Percentiles rank a stretch among this genome's conserved stretches.
These are phyloP conservation scores for Lipomyces mesembrius DNA, from an alignment of 805 yeast species.

Conservation along the genomic window DNA sequence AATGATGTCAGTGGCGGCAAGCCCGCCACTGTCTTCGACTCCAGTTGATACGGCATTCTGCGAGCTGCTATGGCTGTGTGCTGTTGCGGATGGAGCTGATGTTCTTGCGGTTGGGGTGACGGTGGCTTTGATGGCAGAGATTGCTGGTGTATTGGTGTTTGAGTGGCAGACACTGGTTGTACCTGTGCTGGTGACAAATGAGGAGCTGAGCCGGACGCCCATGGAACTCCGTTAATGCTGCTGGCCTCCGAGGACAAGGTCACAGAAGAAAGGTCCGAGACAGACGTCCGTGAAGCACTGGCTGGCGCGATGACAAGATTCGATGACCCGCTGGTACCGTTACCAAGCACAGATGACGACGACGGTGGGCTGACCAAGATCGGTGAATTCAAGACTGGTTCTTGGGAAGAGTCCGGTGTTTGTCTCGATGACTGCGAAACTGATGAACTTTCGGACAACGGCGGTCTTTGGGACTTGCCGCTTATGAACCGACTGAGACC, in stretches of 20 bases:
- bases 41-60: slow-evolving; percentile 25
- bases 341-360: background rate
- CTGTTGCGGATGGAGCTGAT: slow-evolving; percentile 1
- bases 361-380: slow-evolving; percentile 1
- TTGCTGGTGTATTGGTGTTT: slow-evolving; percentile 3
- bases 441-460: background rate
- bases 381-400: background rate
- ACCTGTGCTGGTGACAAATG: background rate
- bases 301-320: slow-evolving; percentile 8
- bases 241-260: slow-evolving; percentile 5
- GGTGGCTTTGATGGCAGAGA: background rate
- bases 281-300: background rate
- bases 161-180: background rate
- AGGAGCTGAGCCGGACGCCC: background rate
- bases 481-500: slow-evolving; percentile 9
- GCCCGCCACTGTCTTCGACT: slow-evolving; percentile 35
- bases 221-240: background rate
- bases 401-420: background rate
- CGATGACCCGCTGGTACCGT: slow-evolving; percentile 9
- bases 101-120: background rate
- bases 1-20: slow-evolving; percentile 24
- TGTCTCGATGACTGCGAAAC: background rate
- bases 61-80: background rate
- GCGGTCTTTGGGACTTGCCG: slow-evolving; percentile 4
- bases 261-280: background rate